Base-by-base conservation (phyloP, 306 rosid species). In the Hippophae tibetana region DNA sequence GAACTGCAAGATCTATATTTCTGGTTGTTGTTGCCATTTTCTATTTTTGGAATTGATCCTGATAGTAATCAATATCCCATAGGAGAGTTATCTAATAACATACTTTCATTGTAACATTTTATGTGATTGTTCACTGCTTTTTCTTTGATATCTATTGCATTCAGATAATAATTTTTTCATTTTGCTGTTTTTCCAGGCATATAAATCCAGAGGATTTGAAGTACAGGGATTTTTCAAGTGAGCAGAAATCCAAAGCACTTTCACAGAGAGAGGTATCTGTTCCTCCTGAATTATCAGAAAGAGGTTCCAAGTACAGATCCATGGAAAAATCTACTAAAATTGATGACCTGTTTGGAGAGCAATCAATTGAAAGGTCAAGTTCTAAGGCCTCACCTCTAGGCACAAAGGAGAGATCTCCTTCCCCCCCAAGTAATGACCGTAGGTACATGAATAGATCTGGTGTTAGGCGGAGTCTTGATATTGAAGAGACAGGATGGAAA, bases 311-410 rank as follows among this genome's bases (percentile, higher is more conserved):
- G 69, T 85, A 83, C 87, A 79, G 76, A 77, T 72, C 78, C 67
- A 14, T 59, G 67, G 98, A 92, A 25, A 87, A 79, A 64, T 54
- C 83, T 43, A 53, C 43, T 80, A 89, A 90, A 77, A 54, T 74
- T 57, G 98, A 90, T 50, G 93, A 84, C 66, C 67, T 70, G 69
- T 68, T 73, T 6, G 89, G 78, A 47, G 98, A 92, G 56, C 69
- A 78, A 58, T 69, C 81, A 67, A 77, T 70, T 57, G 98, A 92
- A 69, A 92, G 84, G 78, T 65, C 85, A 38, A 76, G 85, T 69
- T 82, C 89, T 31, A 92, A 85, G 86, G 96, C 88, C 56, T 85
- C 89, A 10, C 87, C 89, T n/a, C 69, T 68, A 80, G 81, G 89
- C 68, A 66, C 79, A 76, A 42, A 58, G 44, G 89, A 92, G 72